Conservation (phyloP, 148 eudicot species). For the Vaccinium darrowii region DNA sequence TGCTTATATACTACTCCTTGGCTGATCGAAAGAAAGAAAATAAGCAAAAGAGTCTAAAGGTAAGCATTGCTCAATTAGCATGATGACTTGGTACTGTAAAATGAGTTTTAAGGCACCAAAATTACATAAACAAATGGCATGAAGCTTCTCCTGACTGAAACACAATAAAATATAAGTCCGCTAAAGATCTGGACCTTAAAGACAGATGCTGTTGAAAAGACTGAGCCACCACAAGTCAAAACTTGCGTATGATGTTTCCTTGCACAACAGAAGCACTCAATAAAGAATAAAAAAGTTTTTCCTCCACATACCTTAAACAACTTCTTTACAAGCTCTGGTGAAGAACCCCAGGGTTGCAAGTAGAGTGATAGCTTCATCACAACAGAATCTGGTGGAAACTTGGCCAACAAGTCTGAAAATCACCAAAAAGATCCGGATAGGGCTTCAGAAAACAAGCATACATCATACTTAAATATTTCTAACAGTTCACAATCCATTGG, state of each 20-base stretch:
- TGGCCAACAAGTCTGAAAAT: slow-evolving; percentile 70
- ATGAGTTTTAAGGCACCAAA: neutral
- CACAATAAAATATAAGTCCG: neutral
- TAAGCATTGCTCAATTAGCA: neutral
- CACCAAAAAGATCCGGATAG: neutral
- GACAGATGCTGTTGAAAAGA: slow-evolving; percentile 1
- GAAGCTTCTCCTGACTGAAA: neutral
- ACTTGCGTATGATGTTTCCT: neutral
- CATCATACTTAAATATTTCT: neutral
- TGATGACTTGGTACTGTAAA: neutral
- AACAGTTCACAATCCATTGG: neutral
- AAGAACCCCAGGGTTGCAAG: slow-evolving; percentile 74
- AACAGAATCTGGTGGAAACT: slow-evolving; percentile 84
- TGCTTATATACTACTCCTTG: neutral
- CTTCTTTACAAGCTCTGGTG: slow-evolving; percentile 78
- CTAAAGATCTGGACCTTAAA: neutral
- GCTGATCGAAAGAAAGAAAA: neutral
- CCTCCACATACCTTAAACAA: slow-evolving; percentile 63
- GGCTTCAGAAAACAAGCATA: neutral
- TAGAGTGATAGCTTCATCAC: slow-evolving; percentile 59
- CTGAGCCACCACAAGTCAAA: neutral
- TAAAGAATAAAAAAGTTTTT: slow-evolving; percentile 1
- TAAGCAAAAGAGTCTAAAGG: neutral
- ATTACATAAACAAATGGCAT: neutral
- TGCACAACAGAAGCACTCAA: neutral